Base-by-base conservation (phyloP, 192 early-diverging fungal species). In the Gigaspora rosea region DNA sequence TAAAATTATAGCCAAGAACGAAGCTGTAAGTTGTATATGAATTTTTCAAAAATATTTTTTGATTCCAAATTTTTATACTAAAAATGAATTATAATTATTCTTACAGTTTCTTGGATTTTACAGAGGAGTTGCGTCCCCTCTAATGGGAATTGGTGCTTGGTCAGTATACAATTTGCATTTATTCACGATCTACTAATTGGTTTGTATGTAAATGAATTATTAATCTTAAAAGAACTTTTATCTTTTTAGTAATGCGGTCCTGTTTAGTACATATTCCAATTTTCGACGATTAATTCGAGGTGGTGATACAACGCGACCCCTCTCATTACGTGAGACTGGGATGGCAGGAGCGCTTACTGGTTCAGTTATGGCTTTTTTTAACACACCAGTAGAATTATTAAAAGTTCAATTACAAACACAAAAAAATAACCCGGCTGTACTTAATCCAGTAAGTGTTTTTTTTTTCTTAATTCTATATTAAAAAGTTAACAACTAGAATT, bases 101-200 rank as follows among this genome's bases (percentile, higher is more conserved):
- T 35, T 66, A 41, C 71, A 92, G 90, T 75, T 85, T 57, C 64
- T 75, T 61, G 91, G 88, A 59, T 67, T 93, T n/a, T 93, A 92
- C 80, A 91, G 89, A 78, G 92, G 92, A 47, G 88, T 89, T 8
- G 81, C 84, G 9, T 92, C 91, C 3, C 92, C 92, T 7, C 77
- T 93, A 77, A 81, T 87, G 65, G 92, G 92, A 22, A 89, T 90
- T 62, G 92, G 92, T 48, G 83, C 92, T 20, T 91, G 90, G 91
- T 92, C 81, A 56, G 83, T n/a, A 35, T 16, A 11, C n/a, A 41
- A 5, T 8, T 7, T 49, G 22, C 4, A 2, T 76, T 13, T 2
- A 9, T 13, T 52, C 50, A 8, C 50, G 0, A 8, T 65, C n/a
- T 70, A 18, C 50, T 22, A 49, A 49, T 3, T 22, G 22, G 35